Evolutionary conservation across 805 yeast species (phyloP).

Genomic region (Middelhovenomyces tepae): DNA sequence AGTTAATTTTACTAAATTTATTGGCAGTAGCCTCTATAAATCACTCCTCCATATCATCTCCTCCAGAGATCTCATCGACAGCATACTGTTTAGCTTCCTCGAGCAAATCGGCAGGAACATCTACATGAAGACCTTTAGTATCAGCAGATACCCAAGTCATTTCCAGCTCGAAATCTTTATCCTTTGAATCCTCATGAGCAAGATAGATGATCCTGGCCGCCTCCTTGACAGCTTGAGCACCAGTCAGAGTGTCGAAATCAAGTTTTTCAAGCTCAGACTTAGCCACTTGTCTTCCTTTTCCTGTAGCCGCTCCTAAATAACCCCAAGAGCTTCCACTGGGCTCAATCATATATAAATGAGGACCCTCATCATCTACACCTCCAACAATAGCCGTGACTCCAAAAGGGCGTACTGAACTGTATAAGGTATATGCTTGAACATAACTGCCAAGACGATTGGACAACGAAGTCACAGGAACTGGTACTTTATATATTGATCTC

Average conservation of each 20-base stretch:
- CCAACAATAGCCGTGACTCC: conserved; percentile 91
- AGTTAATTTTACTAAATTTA: background rate
- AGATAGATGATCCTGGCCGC: conserved; percentile 89
- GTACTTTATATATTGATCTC: conserved; percentile 65
- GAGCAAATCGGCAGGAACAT: conserved; percentile 69
- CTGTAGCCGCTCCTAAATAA: conserved; percentile 93
- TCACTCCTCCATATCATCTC: conserved; percentile 53
- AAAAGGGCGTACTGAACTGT: conserved; percentile 95
- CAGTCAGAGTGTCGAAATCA: conserved; percentile 57
- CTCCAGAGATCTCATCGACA: conserved; percentile 74
- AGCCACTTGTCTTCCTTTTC: conserved; percentile 98
- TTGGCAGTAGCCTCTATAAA: background rate
- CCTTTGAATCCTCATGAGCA: conserved; percentile 97
- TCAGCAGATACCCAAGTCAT: conserved; percentile 75
- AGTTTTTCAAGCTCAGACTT: conserved; percentile 92
- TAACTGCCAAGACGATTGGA: conserved; percentile 83
- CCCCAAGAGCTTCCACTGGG: conserved; percentile 99
- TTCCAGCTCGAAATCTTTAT: conserved; percentile 93
- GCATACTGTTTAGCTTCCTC: conserved; percentile 81
- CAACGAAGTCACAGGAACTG: conserved; percentile 71
- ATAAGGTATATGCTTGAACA: conserved; percentile 91
- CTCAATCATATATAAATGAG: conserved; percentile 92
- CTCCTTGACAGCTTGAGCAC: conserved; percentile 77
- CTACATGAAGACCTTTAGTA: conserved; percentile 71
- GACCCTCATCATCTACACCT: conserved; percentile 83